Percentiles rank a stretch among this genome's conserved stretches.
Evolutionary conservation across 169 alveolate species (phyloP).

Genomic region (Eimeria falciformis): DNA sequence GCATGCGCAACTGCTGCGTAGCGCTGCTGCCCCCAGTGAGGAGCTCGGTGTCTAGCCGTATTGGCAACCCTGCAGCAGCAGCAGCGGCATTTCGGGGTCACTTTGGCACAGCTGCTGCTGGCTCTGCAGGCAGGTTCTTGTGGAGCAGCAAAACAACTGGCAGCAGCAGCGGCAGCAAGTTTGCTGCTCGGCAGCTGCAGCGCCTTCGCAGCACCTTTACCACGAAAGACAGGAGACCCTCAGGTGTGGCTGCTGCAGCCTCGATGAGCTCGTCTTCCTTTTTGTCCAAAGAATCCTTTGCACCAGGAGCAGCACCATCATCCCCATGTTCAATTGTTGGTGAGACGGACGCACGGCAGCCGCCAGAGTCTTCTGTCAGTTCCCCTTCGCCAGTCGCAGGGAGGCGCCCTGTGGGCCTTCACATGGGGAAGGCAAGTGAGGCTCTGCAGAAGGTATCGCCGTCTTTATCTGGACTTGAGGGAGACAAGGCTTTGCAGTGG

Average conservation of each 20-base stretch:
- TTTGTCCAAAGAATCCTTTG: not conserved
- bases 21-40: slow-evolving; percentile 72
- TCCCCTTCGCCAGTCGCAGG: not conserved
- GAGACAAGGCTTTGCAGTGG: no score
- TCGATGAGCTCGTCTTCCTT: not conserved
- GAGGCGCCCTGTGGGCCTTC: slow-evolving; percentile 3
- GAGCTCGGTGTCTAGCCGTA: not conserved
- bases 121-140: slow-evolving; percentile 41
- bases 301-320: slow-evolving; percentile 11
- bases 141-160: not conserved
- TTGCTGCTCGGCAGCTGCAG: slow-evolving; percentile 61
- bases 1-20: slow-evolving; percentile 75
- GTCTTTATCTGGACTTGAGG: no score
- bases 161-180: slow-evolving; percentile 53
- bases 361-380: not conserved
- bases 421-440: not conserved
- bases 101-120: not conserved
- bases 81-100: slow-evolving; percentile 52
- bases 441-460: no score
- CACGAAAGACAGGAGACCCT: slow-evolving; percentile 43
- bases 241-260: not conserved
- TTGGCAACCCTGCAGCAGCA: slow-evolving; percentile 11
- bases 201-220: slow-evolving; percentile 58
- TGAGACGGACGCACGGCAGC: not conserved
- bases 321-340: not conserved